Evolutionary conservation across 78 protist genomes (phyloP).

Genomic region (Dictyostelium purpureum): DNA sequence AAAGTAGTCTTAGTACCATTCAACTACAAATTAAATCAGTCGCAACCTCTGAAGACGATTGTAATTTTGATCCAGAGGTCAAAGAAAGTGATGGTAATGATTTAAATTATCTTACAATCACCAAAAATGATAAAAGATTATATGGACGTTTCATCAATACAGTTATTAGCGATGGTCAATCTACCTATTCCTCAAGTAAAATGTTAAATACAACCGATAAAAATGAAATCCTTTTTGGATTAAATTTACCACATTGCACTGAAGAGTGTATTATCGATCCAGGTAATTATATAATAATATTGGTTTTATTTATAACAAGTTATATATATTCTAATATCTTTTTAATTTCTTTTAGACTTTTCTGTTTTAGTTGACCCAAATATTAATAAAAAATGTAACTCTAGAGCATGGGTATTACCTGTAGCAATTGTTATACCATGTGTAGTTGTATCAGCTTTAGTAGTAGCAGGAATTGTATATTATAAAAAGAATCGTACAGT

Average conservation of each 20-base stretch:
- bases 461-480: neutral
- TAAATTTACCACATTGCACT: constrained; percentile 3
- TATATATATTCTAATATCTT: neutral
- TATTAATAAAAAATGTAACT: neutral
- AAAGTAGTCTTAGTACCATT: neutral
- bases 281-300: neutral
- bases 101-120: neutral
- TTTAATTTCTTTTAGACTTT: neutral
- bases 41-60: neutral
- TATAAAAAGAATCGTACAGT: constrained; percentile 7
- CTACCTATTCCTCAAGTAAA: neutral
- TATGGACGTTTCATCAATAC: neutral
- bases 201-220: too few species aligned
- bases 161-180: neutral
- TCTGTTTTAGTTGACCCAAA: neutral
- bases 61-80: neutral
- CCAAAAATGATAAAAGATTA: neutral
- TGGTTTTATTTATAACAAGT: neutral
- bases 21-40: neutral
- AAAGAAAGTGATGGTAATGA: neutral
- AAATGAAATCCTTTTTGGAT: neutral
- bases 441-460: neutral
- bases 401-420: constrained; percentile 14
- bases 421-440: constrained; percentile 32
- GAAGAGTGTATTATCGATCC: neutral